phyloP scores from a whole-genome alignment of 148 eudicot genomes.

The Chenopodium berlandieri region DNA sequence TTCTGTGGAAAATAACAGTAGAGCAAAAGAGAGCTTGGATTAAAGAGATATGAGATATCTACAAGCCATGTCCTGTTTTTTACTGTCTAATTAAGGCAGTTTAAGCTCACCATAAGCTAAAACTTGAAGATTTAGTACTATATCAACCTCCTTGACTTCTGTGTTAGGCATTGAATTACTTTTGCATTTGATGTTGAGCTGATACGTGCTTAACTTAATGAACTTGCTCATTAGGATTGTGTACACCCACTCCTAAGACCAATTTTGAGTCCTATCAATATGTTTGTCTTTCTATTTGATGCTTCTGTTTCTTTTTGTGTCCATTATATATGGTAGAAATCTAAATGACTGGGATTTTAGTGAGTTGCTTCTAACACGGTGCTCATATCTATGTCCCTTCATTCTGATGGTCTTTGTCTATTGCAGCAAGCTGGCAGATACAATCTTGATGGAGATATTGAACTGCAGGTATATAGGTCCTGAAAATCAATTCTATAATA shows the following conservation, averaged over 20 bases:
- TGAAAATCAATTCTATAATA: neutral
- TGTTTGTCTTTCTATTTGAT: neutral
- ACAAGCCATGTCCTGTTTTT: neutral
- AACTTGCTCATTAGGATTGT: conserved; percentile 2
- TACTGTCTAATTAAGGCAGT: neutral
- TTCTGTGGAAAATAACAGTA: neutral
- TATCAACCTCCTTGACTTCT: neutral
- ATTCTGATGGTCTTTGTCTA: conserved; percentile 13
- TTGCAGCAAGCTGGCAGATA: conserved; percentile 68
- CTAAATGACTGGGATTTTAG: neutral
- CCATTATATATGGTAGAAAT: neutral
- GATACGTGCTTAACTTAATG: neutral
- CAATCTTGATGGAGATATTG: conserved; percentile 70
- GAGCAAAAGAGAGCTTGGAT: neutral
- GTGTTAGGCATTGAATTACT: neutral
- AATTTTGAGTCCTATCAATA: neutral
- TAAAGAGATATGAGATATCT: neutral
- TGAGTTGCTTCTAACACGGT: neutral
- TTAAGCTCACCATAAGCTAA: neutral
- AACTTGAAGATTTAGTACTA: neutral
- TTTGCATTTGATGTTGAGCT: neutral
- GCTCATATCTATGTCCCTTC: neutral
- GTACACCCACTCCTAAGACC: neutral
- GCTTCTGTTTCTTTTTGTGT: neutral
- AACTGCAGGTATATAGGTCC: conserved; percentile 65